Evolutionary conservation across 371 early-diverging fungal species (phyloP).

Genomic region (Mortierella sp.): DNA sequence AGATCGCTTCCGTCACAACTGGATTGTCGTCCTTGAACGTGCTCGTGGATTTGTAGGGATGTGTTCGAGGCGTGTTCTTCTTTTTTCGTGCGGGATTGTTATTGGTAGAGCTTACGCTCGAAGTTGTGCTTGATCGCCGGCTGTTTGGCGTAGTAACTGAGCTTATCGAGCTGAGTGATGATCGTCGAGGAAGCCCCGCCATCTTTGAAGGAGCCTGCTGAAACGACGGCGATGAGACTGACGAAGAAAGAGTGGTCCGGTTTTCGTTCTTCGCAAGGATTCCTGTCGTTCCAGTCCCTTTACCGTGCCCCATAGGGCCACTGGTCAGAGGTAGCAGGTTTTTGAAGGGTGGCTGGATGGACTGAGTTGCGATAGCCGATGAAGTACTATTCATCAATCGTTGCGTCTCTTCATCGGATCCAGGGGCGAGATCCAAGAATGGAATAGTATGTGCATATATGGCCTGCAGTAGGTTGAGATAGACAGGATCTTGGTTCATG

Average conservation of each 20-base stretch:
- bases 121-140: constrained; percentile 24
- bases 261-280: not conserved
- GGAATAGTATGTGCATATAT: constrained; percentile 53
- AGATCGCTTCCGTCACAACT: constrained; percentile 47
- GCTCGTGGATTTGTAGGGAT: constrained; percentile 53
- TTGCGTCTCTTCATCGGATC: constrained; percentile 44
- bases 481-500: constrained; percentile 54
- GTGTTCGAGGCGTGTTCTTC: constrained; percentile 44
- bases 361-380: constrained; percentile 50
- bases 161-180: constrained; percentile 27
- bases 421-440: constrained; percentile 44
- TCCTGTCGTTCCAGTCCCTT: not conserved
- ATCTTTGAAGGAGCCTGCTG: constrained; percentile 12
- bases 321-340: constrained; percentile 29
- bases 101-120: constrained; percentile 13
- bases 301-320: not conserved
- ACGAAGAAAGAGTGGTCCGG: constrained; percentile 8
- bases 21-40: constrained; percentile 39
- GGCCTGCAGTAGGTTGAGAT: constrained; percentile 46
- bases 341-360: constrained; percentile 49
- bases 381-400: constrained; percentile 27
- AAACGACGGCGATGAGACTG: constrained; percentile 30
- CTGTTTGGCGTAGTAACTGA: constrained; percentile 8
- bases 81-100: constrained; percentile 49
- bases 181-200: constrained; percentile 22